phyloP scores from a whole-genome alignment of 1,284 basidiomycete genomes.

The Coriolopsis trogii region DNA sequence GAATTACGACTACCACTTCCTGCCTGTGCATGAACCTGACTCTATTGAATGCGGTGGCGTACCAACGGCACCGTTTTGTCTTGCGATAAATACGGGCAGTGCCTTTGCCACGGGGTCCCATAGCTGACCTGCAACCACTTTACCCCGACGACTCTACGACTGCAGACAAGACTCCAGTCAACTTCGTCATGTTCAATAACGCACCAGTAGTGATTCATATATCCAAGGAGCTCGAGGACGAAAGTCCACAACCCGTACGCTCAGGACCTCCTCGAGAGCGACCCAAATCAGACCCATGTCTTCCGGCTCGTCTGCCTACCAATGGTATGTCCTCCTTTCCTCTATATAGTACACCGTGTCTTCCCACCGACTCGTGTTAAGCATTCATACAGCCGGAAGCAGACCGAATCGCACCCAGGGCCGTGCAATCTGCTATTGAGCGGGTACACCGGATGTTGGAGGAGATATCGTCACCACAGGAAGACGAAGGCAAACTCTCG shows the following conservation, averaged over 20 bases:
- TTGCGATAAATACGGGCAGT: background rate
- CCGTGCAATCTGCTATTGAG: constrained; percentile 49
- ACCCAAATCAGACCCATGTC: constrained; percentile 54
- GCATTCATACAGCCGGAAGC: constrained; percentile 74
- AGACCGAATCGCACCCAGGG: constrained; percentile 51
- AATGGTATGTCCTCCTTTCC: constrained; percentile 45
- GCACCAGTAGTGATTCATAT: constrained; percentile 46
- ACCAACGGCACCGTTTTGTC: background rate
- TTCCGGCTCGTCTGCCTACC: constrained; percentile 69
- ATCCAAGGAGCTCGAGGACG: constrained; percentile 36
- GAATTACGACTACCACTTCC: background rate
- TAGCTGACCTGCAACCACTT: background rate
- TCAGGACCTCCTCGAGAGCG: constrained; percentile 36
- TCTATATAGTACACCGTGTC: background rate
- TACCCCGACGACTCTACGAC: background rate
- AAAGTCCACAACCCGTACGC: background rate
- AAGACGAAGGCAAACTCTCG: constrained; percentile 13
- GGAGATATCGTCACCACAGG: constrained; percentile 24
- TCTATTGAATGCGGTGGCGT: background rate
- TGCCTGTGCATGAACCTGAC: no score
- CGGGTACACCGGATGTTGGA: constrained; percentile 17
- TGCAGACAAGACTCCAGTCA: background rate
- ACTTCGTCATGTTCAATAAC: constrained; percentile 55
- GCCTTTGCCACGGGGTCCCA: background rate
- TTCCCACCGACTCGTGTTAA: constrained; percentile 36